These are phyloP conservation scores for Chalciporus sp. DNA, from an alignment of 1,284 basidiomycete genomes.

Conservation along the genomic window DNA sequence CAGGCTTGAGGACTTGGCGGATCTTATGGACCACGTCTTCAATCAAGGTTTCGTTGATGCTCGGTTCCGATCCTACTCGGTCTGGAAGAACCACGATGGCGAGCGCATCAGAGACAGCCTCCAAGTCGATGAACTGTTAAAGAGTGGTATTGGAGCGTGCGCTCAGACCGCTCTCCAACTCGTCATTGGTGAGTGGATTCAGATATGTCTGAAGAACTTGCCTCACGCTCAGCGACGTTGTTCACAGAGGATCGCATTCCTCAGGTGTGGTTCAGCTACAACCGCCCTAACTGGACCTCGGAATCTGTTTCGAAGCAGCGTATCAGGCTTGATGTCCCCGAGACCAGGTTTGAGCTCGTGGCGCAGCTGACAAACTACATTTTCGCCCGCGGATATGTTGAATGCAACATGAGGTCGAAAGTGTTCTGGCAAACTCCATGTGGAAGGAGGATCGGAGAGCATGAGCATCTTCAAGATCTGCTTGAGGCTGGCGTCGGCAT, in stretches of 20 bases:
- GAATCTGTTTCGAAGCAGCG: constrained; percentile 41
- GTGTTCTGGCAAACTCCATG: constrained; percentile 45
- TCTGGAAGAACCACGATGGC: constrained; percentile 46
- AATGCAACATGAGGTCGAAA: constrained; percentile 35
- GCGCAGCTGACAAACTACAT: constrained; percentile 49
- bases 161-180: constrained; percentile 45
- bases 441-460: constrained; percentile 42
- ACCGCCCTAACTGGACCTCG: constrained; percentile 36
- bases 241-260: constrained; percentile 41
- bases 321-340: constrained; percentile 37
- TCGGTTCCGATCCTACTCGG: constrained; percentile 41
- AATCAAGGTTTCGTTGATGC: constrained; percentile 47
- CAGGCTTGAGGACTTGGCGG: constrained; percentile 45
- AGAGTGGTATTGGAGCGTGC: constrained; percentile 42
- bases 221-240: not conserved
- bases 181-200: constrained; percentile 40
- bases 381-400: constrained; percentile 44
- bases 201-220: not conserved
- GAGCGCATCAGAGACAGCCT: constrained; percentile 38
- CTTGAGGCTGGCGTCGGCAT: constrained; percentile 39
- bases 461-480: constrained; percentile 36
- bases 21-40: constrained; percentile 51
- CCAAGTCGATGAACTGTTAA: constrained; percentile 42
- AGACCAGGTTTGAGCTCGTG: constrained; percentile 37
- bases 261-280: constrained; percentile 47